These are phyloP conservation scores for Aspergillus kassunensis DNA, from an alignment of 495 filamentous ascomycete species.

Conservation along the genomic window DNA sequence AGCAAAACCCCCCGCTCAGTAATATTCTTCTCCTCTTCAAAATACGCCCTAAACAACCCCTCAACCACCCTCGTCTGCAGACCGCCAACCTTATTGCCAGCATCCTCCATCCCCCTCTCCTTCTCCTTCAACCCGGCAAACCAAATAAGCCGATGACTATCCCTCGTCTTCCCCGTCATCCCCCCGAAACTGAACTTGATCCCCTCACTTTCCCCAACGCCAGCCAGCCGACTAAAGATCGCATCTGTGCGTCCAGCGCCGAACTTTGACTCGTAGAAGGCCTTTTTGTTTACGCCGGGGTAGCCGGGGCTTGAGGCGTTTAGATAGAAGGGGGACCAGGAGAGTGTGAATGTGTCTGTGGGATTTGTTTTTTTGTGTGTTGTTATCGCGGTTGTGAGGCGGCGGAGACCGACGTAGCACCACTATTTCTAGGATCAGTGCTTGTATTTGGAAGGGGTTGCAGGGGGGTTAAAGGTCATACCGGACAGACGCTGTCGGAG, in stretches of 20 bases:
- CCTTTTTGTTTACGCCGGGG: conserved; percentile 52
- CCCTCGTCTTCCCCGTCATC: conserved; percentile 70
- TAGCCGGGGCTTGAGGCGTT: conserved; percentile 58
- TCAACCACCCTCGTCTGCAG: conserved; percentile 62
- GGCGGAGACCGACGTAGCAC: conserved; percentile 83
- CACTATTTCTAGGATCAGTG: conserved; percentile 27
- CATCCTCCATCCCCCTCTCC: conserved; percentile 26
- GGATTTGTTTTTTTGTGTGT: conserved; percentile 58
- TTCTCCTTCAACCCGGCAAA: conserved; percentile 57
- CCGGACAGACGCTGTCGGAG: conserved; percentile 73
- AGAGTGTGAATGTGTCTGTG: conserved; percentile 64
- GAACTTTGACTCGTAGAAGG: conserved; percentile 53
- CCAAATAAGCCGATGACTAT: conserved; percentile 72
- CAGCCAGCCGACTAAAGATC: conserved; percentile 54
- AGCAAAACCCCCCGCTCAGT: conserved; percentile 58
- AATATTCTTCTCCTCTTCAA: conserved; percentile 75
- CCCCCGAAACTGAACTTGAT: conserved; percentile 72
- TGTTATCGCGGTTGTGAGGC: conserved; percentile 64
- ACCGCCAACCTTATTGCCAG: conserved; percentile 27
- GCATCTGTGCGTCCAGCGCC: conserved; percentile 52
- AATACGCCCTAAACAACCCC: conserved; percentile 67
- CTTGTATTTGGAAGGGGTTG: too few relatives aligned
- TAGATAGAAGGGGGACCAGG: conserved; percentile 78
- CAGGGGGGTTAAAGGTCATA: too few relatives aligned
- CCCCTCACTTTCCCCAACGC: conserved; percentile 57